phyloP scores from a whole-genome alignment of 768 basidiomycete species.

The Collybiopsis luxurians region DNA sequence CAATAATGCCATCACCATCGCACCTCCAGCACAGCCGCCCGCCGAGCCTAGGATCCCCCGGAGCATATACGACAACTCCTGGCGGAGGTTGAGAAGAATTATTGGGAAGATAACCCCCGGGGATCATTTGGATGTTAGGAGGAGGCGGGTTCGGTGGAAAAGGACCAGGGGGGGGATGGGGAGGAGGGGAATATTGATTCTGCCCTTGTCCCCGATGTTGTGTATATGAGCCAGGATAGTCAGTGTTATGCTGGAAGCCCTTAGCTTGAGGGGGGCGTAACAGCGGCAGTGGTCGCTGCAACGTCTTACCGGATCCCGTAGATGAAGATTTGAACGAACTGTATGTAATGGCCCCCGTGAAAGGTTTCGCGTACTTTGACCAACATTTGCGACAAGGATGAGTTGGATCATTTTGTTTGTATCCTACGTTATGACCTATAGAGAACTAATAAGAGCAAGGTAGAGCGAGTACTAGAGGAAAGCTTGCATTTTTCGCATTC shows the following conservation, averaged over 20 bases:
- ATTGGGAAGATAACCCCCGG: background rate
- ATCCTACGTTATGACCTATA: slow-evolving; percentile 72
- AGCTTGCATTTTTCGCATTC: slow-evolving; percentile 65
- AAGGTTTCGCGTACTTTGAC: slow-evolving; percentile 63
- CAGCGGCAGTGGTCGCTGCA: slow-evolving; percentile 36
- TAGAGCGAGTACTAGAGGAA: slow-evolving; percentile 2
- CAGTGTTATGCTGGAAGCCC: slow-evolving; percentile 7
- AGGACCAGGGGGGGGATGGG: slow-evolving; percentile 15
- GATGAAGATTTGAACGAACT: slow-evolving; percentile 28
- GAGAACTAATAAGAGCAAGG: slow-evolving; percentile 1
- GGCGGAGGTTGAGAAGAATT: slow-evolving; percentile 27
- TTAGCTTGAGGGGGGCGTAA: slow-evolving; percentile 21
- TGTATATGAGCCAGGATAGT: slow-evolving; percentile 11
- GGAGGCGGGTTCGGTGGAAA: slow-evolving; percentile 8
- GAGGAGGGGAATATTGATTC: background rate
- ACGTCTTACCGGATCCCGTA: slow-evolving; percentile 17
- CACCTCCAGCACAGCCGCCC: slow-evolving; percentile 67
- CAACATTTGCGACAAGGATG: slow-evolving; percentile 75
- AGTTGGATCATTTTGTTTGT: slow-evolving; percentile 63
- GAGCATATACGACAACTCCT: slow-evolving; percentile 43
- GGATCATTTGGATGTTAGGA: background rate
- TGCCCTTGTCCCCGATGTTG: slow-evolving; percentile 13
- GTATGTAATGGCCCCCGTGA: slow-evolving; percentile 57
- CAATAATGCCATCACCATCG: slow-evolving; percentile 41
- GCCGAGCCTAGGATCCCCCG: slow-evolving; percentile 72